Base-by-base conservation (phyloP, 345 rosid genomes). In the Eucalyptus pauciflora region DNA sequence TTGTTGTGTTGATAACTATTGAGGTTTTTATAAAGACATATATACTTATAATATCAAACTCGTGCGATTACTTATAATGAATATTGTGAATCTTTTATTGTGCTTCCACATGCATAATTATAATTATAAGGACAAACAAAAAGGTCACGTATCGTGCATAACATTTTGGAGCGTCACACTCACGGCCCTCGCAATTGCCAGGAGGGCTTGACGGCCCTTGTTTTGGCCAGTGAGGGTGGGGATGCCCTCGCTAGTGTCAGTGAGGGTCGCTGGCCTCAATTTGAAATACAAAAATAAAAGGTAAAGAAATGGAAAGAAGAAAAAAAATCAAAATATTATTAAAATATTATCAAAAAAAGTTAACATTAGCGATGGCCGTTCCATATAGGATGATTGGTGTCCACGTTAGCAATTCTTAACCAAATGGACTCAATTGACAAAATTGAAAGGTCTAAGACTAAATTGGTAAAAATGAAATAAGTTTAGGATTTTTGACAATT, bases 301-400 rank as follows among this genome's bases (percentile, higher is more conserved):
- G 62, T 20, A 56, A 22, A 56, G 27, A 56, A 56, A 56, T 56
- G 62, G 62, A 56, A 56, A 22, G 10, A 54, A 22, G 62, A 22
- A 20, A 56, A 56, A 20, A 56, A 8, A 22, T 0, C 5, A 56
- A 56, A 9, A 20, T 2, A 22, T 52, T 18, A 52, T 3, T 52
- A 17, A 51, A 51, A 51, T 1, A 51, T 17, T 51, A 17, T 51
- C 0, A 17, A 52, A 52, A 52, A 22, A 50, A 13, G 27, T 22
- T 9, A 22, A 24, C 62, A 56, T 1, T 56, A 56, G 25, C 4
- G 29, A 3, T 0, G 29, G 62, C 6, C 13, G 0, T 52, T 52
- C 56, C 56, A 52, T 0, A 0, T 52, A 7, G 10, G 2, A 52
- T 0, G 0, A 52, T 3, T 0, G 4, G 4, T 0, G 0, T 56